These are phyloP conservation scores for Aspergillus novofumigatus DNA, from an alignment of 2,329 filamentous ascomycete genomes.

Conservation along the genomic window DNA sequence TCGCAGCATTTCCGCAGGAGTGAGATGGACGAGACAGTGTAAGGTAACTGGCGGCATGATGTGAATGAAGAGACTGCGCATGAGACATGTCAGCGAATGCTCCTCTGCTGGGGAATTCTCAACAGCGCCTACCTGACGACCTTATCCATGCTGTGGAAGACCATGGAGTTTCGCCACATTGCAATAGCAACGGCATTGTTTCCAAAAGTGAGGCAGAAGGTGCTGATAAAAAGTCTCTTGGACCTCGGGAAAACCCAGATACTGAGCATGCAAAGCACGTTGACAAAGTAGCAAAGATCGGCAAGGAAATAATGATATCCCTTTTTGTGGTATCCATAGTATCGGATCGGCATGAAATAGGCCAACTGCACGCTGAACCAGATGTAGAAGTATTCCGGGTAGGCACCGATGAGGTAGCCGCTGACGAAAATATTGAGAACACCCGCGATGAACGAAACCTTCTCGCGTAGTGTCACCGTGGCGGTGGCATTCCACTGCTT, in stretches of 20 bases:
- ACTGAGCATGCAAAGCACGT: constrained; percentile 73
- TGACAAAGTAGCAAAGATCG: constrained; percentile 98
- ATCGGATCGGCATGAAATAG: constrained; percentile 97
- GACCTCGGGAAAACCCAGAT: constrained; percentile 89
- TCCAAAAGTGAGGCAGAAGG: constrained; percentile 88
- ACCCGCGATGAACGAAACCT: constrained; percentile 91
- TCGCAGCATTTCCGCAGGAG: constrained; percentile 61
- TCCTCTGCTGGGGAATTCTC: not conserved
- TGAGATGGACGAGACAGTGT: constrained; percentile 85
- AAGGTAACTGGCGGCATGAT: constrained; percentile 96
- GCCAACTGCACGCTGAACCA: constrained; percentile 87
- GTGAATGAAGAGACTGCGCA: constrained; percentile 81
- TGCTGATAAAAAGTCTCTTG: constrained; percentile 85
- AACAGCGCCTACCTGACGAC: constrained; percentile 64
- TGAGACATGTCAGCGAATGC: not conserved
- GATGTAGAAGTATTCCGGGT: constrained; percentile 78
- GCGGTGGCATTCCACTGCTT: constrained; percentile 85
- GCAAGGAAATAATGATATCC: constrained; percentile 97
- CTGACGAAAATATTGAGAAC: constrained; percentile 97
- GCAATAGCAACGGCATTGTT: constrained; percentile 98
- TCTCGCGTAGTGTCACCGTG: constrained; percentile 83
- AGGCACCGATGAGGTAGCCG: constrained; percentile 85
- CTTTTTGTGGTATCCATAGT: constrained; percentile 82
- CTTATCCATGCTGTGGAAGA: constrained; percentile 98
- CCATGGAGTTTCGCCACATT: constrained; percentile 98